Base-by-base conservation (phyloP, 441 rosid species). In the Lepidium campestre region DNA sequence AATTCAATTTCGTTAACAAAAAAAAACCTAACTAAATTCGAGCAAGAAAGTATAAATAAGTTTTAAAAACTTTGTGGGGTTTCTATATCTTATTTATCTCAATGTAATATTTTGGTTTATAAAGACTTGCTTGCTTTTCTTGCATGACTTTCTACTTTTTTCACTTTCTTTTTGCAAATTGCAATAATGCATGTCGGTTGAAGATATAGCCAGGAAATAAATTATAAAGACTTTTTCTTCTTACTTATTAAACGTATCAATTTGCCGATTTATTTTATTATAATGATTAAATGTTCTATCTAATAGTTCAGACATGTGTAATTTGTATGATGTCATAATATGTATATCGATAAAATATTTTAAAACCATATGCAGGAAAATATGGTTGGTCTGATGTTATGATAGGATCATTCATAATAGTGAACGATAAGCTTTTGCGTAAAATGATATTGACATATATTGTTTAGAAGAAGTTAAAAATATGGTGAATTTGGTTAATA, bases 81-180 rank as follows among this genome's bases (percentile, higher is more conserved):
- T 18, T 18, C 3, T 19, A 54, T 31, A 46, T 62, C 23, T 27
- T 27, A 2, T 1, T 36, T 55, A 18, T 11, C 35, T 54, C 47
- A 34, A 36, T 15, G 41, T 35, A 53, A 17, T 53, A 15, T 46
- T 36, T 35, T 20, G 2, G 22, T 71, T 46, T 32, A 41, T 44
- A 58, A 68, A 27, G 29, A 49, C 7, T 36, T 11, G 11, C 23
- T 20, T 35, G 11, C 35, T 20, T 22, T 39, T 40, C 31, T 8
- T 55, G 37, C 64, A 40, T 48, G 63, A 46, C 60, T 37, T 29
- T 18, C 17, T 20, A 71, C 65, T 48, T 36, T 60, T 6, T 63
- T 31, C 36, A 47, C 58, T 10, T 45, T 55, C 45, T 37, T 71
- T 55, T 63, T 37, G 59, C 70, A 59, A 15, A 31, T 39, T 48